Base-by-base conservation (phyloP, 163 green algal species). In the Chloromonas sp. region DNA sequence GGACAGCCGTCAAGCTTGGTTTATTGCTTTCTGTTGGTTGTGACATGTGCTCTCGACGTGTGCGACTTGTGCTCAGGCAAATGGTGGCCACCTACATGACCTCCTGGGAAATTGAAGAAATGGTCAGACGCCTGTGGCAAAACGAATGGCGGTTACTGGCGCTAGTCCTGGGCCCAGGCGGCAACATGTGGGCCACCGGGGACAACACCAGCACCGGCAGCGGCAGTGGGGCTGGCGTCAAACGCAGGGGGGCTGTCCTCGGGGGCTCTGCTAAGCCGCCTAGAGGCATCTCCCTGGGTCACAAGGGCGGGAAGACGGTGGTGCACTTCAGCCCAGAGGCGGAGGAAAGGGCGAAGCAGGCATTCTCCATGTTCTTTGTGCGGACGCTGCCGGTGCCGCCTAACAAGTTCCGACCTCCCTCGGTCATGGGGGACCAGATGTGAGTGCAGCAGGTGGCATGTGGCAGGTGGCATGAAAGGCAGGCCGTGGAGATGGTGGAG, bases 321-420 rank as follows among this genome's bases (percentile, higher is more conserved):
- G 66, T 1, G 71, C 13, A 57, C 14, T 70, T 62, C 66, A 3
- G 3, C 66, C 11, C 70, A 13, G 59, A 83, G 79, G 66, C 70
- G 58, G 14, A 58, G 66, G 15, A 66, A 57, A 3, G 36, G 8
- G 59, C 58, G 15, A 57, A 70, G 66, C 1, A 70, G 60, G 84
- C 85, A 58, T 95, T 95, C 89, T 82, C 85, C 13, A 92, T 95
- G 88, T 99, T 99, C 86, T 99, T 99, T 89, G 66, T 99, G 71
- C 86, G 93, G 8, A 90, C 90, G 0, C 82, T 99, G 36, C 89
- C 96, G 0, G 96, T 99, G 79, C 79, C 96, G 0, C 97, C 97
- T 15, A 98, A 98, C 91, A 93, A 91, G 87, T 98, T 98, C 87
- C 92, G 96, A 0, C 95, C 96, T 3, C 84, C 92, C 0, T 95